These are phyloP conservation scores for Colletotrichum liriopes DNA, from an alignment of 2,329 filamentous ascomycete species.

Conservation along the genomic window DNA sequence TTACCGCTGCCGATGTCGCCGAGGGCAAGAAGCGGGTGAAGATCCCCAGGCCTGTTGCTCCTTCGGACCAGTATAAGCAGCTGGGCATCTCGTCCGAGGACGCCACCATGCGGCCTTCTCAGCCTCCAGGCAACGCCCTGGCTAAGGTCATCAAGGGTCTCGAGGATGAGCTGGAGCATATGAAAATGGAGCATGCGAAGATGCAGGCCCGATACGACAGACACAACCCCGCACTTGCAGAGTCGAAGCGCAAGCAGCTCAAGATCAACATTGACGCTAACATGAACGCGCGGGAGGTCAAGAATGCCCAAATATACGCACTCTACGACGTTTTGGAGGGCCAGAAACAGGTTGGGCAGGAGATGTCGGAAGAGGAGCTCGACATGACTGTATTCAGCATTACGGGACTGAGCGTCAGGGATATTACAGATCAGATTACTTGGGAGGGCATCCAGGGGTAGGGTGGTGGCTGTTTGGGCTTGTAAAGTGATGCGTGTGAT, in stretches of 20 bases:
- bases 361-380: conserved; percentile 74
- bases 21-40: conserved; percentile 72
- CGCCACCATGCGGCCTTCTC: conserved; percentile 75
- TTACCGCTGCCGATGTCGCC: conserved; percentile 55
- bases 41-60: conserved; percentile 75
- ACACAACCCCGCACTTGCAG: conserved; percentile 77
- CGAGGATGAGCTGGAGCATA: conserved; percentile 83
- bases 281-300: conserved; percentile 77
- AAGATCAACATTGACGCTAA: conserved; percentile 74
- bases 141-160: conserved; percentile 87
- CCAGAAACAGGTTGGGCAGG: conserved; percentile 76
- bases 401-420: conserved; percentile 61
- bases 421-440: conserved; percentile 59
- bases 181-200: conserved; percentile 78
- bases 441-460: conserved; percentile 58
- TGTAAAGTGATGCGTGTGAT: conserved; percentile 13
- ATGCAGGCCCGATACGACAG: conserved; percentile 75
- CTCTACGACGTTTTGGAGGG: conserved; percentile 89
- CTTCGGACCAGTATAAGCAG: conserved; percentile 64
- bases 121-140: conserved; percentile 80
- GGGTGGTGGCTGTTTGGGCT: conserved; percentile 14
- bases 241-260: conserved; percentile 74
- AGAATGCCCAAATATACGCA: conserved; percentile 85
- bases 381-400: conserved; percentile 76
- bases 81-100: conserved; percentile 64